A percentile compares a stretch with the other conserved stretches of the same genome.
Conservation (phyloP, 225 moss, liverwort and hornwort genomes). For the Lunularia cruciata region DNA sequence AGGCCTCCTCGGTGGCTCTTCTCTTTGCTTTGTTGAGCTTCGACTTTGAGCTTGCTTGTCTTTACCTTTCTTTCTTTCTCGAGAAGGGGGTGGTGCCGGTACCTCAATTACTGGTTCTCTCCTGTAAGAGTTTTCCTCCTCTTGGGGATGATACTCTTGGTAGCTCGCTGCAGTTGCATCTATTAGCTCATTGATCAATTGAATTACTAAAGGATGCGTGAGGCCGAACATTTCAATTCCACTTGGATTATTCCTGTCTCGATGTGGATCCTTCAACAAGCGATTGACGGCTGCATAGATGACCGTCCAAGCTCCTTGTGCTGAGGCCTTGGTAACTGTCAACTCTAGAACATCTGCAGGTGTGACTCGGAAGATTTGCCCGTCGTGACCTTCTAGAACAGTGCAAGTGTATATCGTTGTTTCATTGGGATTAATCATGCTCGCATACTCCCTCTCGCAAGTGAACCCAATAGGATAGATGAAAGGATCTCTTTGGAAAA, state of each 20-base stretch:
- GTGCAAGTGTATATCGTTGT: slow-evolving; percentile 65
- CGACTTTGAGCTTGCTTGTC: slow-evolving; percentile 12
- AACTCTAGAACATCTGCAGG: slow-evolving; percentile 60
- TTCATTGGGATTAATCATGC: slow-evolving; percentile 65
- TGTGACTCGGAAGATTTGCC: slow-evolving; percentile 65
- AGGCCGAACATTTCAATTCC: slow-evolving; percentile 82
- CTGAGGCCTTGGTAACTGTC: slow-evolving; percentile 57
- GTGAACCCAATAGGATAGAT: slow-evolving; percentile 69
- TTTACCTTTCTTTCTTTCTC: slow-evolving; percentile 20
- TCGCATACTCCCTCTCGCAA: slow-evolving; percentile 70
- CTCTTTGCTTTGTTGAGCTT: slow-evolving; percentile 10
- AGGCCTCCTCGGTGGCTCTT: slow-evolving; percentile 12
- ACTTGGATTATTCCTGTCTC: slow-evolving; percentile 67
- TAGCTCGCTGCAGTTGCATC: slow-evolving; percentile 25
- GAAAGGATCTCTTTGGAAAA: slow-evolving; percentile 63
- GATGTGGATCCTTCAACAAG: slow-evolving; percentile 60
- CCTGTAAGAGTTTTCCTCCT: slow-evolving; percentile 5
- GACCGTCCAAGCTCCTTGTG: slow-evolving; percentile 77
- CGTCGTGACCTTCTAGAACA: slow-evolving; percentile 60
- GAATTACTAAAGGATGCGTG: slow-evolving; percentile 70
- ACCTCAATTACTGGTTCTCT: neutral
- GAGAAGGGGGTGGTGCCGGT: neutral
- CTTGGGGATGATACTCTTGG: slow-evolving; percentile 29
- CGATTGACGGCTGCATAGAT: slow-evolving; percentile 70
- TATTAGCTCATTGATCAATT: slow-evolving; percentile 67